Base-by-base conservation (phyloP, 116 monocot species). In the Phalaenopsis hybrid region DNA sequence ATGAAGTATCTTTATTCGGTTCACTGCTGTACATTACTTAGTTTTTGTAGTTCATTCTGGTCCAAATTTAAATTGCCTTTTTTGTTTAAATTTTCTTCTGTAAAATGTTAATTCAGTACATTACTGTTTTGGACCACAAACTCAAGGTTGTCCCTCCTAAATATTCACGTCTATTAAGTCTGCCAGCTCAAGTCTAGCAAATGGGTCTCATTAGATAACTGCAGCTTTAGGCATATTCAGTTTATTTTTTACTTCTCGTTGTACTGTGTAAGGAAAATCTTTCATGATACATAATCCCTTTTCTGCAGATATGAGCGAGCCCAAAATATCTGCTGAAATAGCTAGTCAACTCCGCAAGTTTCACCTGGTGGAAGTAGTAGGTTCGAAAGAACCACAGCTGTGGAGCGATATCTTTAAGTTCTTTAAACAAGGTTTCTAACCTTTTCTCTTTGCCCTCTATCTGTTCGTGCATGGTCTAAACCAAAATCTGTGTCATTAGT, bases 241-340 rank as follows among this genome's bases (percentile, higher is more conserved):
- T 21, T 20, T 70, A 28, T 70, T 70, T 70, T 70, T 2, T 70
- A 13, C 33, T 70, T 34, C 34, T 70, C 70, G 3, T 34, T 70
- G 9, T 31, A 70, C 6, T 12, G 15, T 70, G 33, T 34, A 12
- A 70, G 70, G 34, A 70, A 28, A 34, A 12, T 75, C 20, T 43
- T 45, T 75, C 7, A 75, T 75, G 0, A 44, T 45, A 7, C 17
- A 44, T 81, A 74, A 49, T 81, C 75, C 76, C 76, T 81, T 45
- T 41, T 85, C 81, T 80, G 16, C 87, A 98, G 98, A 98, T 81
- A 93, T 98, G 93, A 88, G 86, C 76, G 86, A 89, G 25, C 95
- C 91, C 21, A 89, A 81, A 83, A 85, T 98, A 82, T 90, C 93
- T 68, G 83, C 90, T 79, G 88, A 92, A 75, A 98, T 98, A 87